Percentiles rank a stretch among this genome's conserved stretches.
phyloP scores from a whole-genome alignment of 805 yeast species.

The Lipomyces anomalus region DNA sequence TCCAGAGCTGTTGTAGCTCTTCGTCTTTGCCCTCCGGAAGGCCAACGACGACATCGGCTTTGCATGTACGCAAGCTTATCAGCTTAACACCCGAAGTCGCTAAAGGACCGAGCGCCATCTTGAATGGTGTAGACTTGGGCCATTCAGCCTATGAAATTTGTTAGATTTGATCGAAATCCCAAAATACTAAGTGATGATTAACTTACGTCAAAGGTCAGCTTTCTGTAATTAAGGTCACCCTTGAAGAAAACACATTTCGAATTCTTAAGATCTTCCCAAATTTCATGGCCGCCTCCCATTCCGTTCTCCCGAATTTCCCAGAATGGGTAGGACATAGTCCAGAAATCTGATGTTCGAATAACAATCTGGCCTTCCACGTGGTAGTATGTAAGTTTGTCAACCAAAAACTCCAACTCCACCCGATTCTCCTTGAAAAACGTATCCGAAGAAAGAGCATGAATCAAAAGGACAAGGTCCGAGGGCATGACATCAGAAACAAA shows the following conservation, averaged over 20 bases:
- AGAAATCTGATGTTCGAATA: conserved; percentile 62
- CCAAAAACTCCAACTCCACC: conserved; percentile 45
- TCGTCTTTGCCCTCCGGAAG: conserved; percentile 68
- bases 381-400: conserved; percentile 42
- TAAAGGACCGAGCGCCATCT: conserved; percentile 61
- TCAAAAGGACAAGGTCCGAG: conserved; percentile 52
- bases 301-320: conserved; percentile 59
- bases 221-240: conserved; percentile 95
- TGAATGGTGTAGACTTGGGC: conserved; percentile 75
- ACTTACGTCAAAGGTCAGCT: conserved; percentile 69
- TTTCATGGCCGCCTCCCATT: conserved; percentile 50
- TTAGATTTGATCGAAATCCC: neutral
- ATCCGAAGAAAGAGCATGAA: conserved; percentile 22
- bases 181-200: neutral
- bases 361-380: conserved; percentile 44
- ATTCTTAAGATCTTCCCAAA: conserved; percentile 52
- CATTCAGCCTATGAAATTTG: conserved; percentile 48
- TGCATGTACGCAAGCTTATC: conserved; percentile 82
- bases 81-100: conserved; percentile 58
- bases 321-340: conserved; percentile 78
- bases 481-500: conserved; percentile 95
- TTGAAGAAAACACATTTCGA: conserved; percentile 73
- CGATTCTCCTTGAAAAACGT: conserved; percentile 45
- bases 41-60: conserved; percentile 93
- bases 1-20: conserved; percentile 57